Conservation (phyloP, 2,329 filamentous ascomycete species). For the Fonsecaea nubica region DNA sequence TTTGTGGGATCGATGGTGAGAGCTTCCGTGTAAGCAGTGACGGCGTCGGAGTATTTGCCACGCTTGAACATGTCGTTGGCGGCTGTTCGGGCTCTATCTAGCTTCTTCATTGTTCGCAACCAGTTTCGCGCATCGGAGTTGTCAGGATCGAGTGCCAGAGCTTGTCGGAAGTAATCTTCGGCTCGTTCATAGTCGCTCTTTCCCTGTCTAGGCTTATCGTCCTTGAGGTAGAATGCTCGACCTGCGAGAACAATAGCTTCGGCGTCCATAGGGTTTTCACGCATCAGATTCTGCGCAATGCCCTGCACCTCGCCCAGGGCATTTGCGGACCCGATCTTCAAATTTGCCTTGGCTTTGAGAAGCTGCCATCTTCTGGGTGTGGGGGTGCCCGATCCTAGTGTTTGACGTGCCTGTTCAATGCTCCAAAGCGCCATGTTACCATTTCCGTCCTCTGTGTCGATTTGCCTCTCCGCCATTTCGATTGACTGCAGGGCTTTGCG, state of each 20-base stretch:
- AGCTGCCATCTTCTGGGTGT: constrained; percentile 93
- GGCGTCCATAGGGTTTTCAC: constrained; percentile 87
- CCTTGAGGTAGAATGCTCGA: constrained; percentile 84
- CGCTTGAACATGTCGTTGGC: constrained; percentile 91
- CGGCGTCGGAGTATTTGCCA: constrained; percentile 77
- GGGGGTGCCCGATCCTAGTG: constrained; percentile 74
- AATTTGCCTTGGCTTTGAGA: constrained; percentile 86
- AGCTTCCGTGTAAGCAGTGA: constrained; percentile 83
- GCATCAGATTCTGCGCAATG: constrained; percentile 84
- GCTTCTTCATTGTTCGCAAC: constrained; percentile 85
- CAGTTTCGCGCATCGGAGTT: constrained; percentile 87
- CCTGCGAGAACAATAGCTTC: constrained; percentile 91
- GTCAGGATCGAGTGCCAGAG: constrained; percentile 88
- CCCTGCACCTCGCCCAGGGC: constrained; percentile 90
- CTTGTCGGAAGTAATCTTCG: constrained; percentile 88
- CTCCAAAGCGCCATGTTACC: constrained; percentile 93
- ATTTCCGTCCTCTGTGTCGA: constrained; percentile 72
- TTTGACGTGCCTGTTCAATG: constrained; percentile 85
- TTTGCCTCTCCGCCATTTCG: constrained; percentile 75
- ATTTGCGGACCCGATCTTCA: constrained; percentile 91
- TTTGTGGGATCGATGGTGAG: constrained; percentile 85
- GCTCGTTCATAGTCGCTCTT: constrained; percentile 70
- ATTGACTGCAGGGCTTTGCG: constrained; percentile 74
- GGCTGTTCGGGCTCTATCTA: constrained; percentile 91
- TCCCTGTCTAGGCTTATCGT: constrained; percentile 70